Conservation (phyloP, 805 yeast species). For the Candida vaughaniae region DNA sequence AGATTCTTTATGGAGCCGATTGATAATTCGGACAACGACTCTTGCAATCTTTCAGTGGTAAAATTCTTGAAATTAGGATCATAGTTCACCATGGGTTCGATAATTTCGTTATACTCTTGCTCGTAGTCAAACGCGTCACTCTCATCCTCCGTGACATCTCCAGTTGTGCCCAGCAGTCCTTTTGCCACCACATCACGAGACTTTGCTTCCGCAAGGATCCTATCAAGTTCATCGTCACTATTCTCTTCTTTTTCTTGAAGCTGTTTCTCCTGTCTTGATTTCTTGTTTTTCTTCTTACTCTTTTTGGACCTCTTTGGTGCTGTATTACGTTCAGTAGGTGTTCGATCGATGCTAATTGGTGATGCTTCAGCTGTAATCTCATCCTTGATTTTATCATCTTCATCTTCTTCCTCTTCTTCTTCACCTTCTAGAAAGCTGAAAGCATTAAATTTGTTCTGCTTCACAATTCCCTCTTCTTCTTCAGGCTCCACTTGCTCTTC, state of each 20-base stretch:
- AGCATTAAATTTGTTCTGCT: slow-evolving; percentile 12
- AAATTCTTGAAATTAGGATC: slow-evolving; percentile 47
- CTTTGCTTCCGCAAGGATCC: slow-evolving; percentile 45
- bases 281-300: slow-evolving; percentile 18
- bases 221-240: slow-evolving; percentile 62
- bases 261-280: slow-evolving; percentile 4
- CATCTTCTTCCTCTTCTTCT: slow-evolving; percentile 17
- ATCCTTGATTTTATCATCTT: slow-evolving; percentile 16
- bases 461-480: background rate
- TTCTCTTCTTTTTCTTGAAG: slow-evolving; percentile 19
- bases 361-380: too few species aligned
- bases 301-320: slow-evolving; percentile 8
- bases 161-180: too few species aligned
- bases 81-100: slow-evolving; percentile 31
- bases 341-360: too few species aligned
- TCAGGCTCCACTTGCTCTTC: background rate
- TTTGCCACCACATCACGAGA: slow-evolving; percentile 9
- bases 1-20: slow-evolving; percentile 49
- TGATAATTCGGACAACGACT: slow-evolving; percentile 40
- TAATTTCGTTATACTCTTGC: slow-evolving; percentile 22
- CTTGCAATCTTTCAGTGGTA: slow-evolving; percentile 45
- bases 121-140: slow-evolving; percentile 21
- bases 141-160: slow-evolving; percentile 25
- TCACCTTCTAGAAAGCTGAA: slow-evolving; percentile 16
- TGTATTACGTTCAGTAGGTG: background rate